Base-by-base conservation (phyloP, 2,329 filamentous ascomycete genomes). In the Aspergillaceae sp. region DNA sequence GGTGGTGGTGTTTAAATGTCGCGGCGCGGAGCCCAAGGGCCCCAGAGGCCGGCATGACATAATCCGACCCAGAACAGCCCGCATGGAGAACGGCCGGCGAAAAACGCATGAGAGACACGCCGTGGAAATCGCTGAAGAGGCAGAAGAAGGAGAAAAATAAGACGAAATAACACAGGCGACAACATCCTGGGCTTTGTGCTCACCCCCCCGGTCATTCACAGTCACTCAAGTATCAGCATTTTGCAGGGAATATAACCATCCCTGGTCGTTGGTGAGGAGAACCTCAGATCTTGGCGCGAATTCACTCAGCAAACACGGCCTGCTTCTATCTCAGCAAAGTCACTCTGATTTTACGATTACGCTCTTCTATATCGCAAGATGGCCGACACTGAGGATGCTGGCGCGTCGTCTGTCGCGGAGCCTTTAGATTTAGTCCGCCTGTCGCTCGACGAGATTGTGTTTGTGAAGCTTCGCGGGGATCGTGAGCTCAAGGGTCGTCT, bases 381-480 rank as follows among this genome's bases (percentile, higher is more conserved):
- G 90, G 86, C 90, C 58, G 90, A 95, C 69, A 78, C 76, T 53
- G 87, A 86, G 63, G 86, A 89, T 63, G 81, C 83, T 56, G 75
- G 79, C 48, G 66, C 75, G 44, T 75, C 77, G 56, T 78, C 86
- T 47, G 86, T 89, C 47, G 83, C 90, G 44, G 91, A 98, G 74
- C 91, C 94, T 46, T 84, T 98, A 62, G 92, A 97, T 69, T 82
- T 98, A 37, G 92, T 98, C 57, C 87, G 90, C 57, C 80, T 98
- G 47, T 87, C 91, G 56, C 80, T 98, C 41, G 91, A 97, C 68
- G 92, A 98, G 70, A 82, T 92, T 40, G 92, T 98, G 43, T 94
- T 96, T 69, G 91, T 98, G 56, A 97, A 97, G 79, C 78, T 98
- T 54, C 81, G 92, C 63, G 92, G 92, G 58, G 92, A 98, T 68